Percentiles rank a stretch among this genome's conserved stretches.
phyloP scores from a whole-genome alignment of 169 alveolate species.

The Plasmodium cynomolgi region DNA sequence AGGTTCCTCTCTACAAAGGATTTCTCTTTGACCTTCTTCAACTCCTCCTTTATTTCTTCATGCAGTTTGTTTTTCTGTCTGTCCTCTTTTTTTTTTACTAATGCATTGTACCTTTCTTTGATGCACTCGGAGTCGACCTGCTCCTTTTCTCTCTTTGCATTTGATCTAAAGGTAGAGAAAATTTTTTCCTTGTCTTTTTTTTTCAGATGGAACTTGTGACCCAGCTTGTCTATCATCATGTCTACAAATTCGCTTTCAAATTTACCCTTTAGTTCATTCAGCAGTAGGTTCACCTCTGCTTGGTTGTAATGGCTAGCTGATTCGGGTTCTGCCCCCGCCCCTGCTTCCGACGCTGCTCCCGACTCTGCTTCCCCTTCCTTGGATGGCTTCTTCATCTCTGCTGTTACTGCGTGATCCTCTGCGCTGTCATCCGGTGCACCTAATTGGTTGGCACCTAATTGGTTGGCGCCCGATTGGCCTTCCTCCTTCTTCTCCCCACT shows the following conservation, averaged over 20 bases:
- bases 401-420: neutral
- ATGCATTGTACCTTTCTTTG: neutral
- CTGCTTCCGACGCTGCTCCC: neutral
- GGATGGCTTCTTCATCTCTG: neutral
- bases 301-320: neutral
- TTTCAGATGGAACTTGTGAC: neutral
- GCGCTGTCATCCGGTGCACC: neutral
- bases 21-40: constrained; percentile 20
- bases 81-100: constrained; percentile 13
- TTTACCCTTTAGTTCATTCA: constrained; percentile 18
- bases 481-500: neutral
- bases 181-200: neutral
- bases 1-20: constrained; percentile 5
- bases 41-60: constrained; percentile 33
- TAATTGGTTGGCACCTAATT: neutral
- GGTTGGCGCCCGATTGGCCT: neutral
- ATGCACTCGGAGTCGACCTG: neutral
- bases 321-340: neutral
- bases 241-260: constrained; percentile 20
- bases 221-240: neutral
- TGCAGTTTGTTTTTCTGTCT: neutral
- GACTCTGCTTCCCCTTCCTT: neutral
- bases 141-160: neutral
- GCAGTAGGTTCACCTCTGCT: neutral
- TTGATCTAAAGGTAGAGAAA: neutral